These are phyloP conservation scores for Escallonia herrerae DNA, from an alignment of 129 eudicot genomes.

Conservation along the genomic window DNA sequence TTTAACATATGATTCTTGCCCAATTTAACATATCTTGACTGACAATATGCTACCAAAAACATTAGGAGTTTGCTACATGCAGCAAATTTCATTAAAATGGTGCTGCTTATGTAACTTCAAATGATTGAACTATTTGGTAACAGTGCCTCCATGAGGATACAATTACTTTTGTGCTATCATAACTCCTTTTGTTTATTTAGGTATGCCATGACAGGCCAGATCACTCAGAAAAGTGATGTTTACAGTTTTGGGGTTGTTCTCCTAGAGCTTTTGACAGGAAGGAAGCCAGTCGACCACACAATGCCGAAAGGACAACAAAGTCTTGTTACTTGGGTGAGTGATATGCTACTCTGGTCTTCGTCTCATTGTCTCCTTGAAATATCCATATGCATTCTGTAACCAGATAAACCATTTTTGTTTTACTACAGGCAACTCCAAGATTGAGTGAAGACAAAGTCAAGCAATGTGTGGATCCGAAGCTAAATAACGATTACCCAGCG, in stretches of 20 bases:
- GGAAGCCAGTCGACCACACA: slow-evolving; percentile 87
- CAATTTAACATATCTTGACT: too few species aligned
- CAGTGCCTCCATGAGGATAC: not conserved
- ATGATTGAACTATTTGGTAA: too few species aligned
- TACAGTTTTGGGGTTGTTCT: slow-evolving; percentile 87
- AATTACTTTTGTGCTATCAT: too few species aligned
- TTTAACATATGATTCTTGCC: too few species aligned
- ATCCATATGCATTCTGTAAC: not conserved
- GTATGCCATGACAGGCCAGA: slow-evolving; percentile 85
- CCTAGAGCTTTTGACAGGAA: slow-evolving; percentile 73
- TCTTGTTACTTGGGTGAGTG: slow-evolving; percentile 81
- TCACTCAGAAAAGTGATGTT: slow-evolving; percentile 78
- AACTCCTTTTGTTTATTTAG: slow-evolving; percentile 17
- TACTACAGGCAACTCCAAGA: slow-evolving; percentile 88
- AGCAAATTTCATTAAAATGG: too few species aligned
- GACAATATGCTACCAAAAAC: too few species aligned
- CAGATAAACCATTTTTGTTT: slow-evolving; percentile 4
- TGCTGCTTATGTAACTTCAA: too few species aligned
- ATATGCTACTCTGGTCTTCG: not conserved
- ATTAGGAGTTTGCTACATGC: too few species aligned
- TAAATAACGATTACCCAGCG: slow-evolving; percentile 72
- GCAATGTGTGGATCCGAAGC: slow-evolving; percentile 96
- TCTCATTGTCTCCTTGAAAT: not conserved
- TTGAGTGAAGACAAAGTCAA: slow-evolving; percentile 96
- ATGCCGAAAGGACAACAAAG: slow-evolving; percentile 94